These are phyloP conservation scores for Lentinula edodes DNA, from an alignment of 768 basidiomycete species.

Conservation along the genomic window DNA sequence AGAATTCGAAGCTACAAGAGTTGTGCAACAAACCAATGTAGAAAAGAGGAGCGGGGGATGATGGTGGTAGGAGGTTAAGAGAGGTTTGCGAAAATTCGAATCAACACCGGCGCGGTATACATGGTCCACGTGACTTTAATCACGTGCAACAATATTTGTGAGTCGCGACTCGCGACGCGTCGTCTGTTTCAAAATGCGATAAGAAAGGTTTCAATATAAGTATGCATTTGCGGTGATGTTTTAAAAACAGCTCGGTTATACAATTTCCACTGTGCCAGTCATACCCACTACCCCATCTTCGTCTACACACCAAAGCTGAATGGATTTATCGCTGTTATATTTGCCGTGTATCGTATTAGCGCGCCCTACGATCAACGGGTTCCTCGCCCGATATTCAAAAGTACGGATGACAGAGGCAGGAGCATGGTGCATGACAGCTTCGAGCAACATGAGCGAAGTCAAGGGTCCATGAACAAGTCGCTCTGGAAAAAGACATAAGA, in stretches of 20 bases:
- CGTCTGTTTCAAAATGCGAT: too few species aligned
- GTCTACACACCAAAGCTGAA: slow-evolving; percentile 36
- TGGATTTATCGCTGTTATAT: slow-evolving; percentile 20
- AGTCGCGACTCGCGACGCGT: not conserved
- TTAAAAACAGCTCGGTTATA: too few species aligned
- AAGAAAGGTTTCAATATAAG: too few species aligned
- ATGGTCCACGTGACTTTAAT: not conserved
- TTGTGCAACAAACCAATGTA: slow-evolving; percentile 5
- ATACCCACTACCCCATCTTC: slow-evolving; percentile 27
- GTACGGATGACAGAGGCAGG: slow-evolving; percentile 39
- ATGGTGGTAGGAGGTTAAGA: slow-evolving; percentile 11
- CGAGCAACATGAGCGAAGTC: slow-evolving; percentile 75
- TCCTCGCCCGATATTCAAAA: slow-evolving; percentile 59
- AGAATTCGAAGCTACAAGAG: not conserved
- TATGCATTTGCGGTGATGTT: not conserved
- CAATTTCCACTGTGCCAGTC: slow-evolving; percentile 43
- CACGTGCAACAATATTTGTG: not conserved
- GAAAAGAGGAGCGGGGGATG: slow-evolving; percentile 9
- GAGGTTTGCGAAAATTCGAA: not conserved
- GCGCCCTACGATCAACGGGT: slow-evolving; percentile 41
- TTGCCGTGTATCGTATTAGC: slow-evolving; percentile 31
- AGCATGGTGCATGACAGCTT: slow-evolving; percentile 45
- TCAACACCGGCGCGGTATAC: not conserved
- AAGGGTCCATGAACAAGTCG: slow-evolving; percentile 83
- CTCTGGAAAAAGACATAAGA: slow-evolving; percentile 33